Percentiles rank a stretch among this genome's conserved stretches.
phyloP scores from a whole-genome alignment of 352 stramenopile genomes.

The Globisporangium nodosum region DNA sequence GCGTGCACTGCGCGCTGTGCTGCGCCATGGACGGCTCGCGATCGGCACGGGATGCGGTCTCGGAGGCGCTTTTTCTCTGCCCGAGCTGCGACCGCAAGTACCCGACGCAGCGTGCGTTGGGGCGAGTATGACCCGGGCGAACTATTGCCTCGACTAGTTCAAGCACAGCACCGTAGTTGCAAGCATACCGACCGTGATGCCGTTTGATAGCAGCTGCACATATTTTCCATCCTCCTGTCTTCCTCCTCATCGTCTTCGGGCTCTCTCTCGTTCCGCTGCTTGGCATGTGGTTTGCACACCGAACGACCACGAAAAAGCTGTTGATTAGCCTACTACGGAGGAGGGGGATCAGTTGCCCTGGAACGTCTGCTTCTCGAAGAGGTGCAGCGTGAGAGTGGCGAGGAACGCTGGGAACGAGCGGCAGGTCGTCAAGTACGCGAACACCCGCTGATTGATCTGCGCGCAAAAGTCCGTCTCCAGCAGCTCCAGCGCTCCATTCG shows the following conservation, averaged over 20 bases:
- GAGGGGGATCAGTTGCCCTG: slow-evolving; percentile 41
- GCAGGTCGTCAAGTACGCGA: slow-evolving; percentile 72
- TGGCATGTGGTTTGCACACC: too few species aligned
- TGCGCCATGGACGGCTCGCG: slow-evolving; percentile 27
- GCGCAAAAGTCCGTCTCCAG: slow-evolving; percentile 76
- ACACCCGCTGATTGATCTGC: slow-evolving; percentile 57
- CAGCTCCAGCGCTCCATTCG: slow-evolving; percentile 67
- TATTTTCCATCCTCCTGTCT: not conserved
- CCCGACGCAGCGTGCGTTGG: slow-evolving; percentile 70
- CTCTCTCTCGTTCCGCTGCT: too few species aligned
- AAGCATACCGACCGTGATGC: not conserved
- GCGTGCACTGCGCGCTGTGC: slow-evolving; percentile 67
- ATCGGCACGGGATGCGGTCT: slow-evolving; percentile 17
- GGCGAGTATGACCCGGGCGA: slow-evolving; percentile 31
- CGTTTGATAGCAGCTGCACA: not conserved
- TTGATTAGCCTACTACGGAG: slow-evolving; percentile 1
- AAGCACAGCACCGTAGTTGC: not conserved
- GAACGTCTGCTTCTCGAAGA: slow-evolving; percentile 91
- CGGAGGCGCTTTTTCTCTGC: slow-evolving; percentile 66
- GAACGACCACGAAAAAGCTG: not conserved
- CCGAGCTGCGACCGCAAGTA: slow-evolving; percentile 78
- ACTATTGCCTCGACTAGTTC: not conserved
- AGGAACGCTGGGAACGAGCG: slow-evolving; percentile 88
- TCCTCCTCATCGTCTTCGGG: not conserved
- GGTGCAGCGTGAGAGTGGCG: slow-evolving; percentile 78